phyloP scores from a whole-genome alignment of 116 monocot genomes.

The Phalaenopsis hybrid region DNA sequence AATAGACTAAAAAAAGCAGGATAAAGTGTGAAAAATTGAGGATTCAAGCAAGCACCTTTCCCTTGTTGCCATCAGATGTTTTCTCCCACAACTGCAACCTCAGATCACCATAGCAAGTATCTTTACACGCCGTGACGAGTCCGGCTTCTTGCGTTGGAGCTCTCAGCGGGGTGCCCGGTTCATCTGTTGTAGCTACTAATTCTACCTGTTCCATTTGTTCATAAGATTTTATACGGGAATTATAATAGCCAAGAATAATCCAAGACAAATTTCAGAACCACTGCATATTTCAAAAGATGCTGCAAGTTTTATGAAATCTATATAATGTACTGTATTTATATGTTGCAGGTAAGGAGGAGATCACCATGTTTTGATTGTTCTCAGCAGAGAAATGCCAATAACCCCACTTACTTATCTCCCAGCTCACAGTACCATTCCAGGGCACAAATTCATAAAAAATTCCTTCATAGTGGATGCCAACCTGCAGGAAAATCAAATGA shows the following conservation, averaged over 20 bases:
- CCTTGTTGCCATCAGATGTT: conserved; percentile 64
- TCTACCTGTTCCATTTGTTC: conserved; percentile 47
- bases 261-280: neutral
- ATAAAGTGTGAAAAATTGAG: neutral
- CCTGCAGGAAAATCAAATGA: conserved; percentile 19
- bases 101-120: conserved; percentile 78
- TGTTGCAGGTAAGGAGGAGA: neutral
- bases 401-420: conserved; percentile 84
- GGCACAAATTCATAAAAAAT: conserved; percentile 92
- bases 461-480: conserved; percentile 80
- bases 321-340: neutral
- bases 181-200: conserved; percentile 65
- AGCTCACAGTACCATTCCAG: conserved; percentile 72
- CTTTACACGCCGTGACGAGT: conserved; percentile 73
- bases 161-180: conserved; percentile 71
- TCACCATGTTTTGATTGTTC: conserved; percentile 65
- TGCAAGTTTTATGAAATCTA: neutral
- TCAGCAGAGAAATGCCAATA: conserved; percentile 67
- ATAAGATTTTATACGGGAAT: neutral
- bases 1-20: neutral
- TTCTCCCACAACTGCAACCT: conserved; percentile 76
- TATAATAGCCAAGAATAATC: neutral
- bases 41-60: conserved; percentile 45
- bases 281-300: neutral
- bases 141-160: conserved; percentile 89